Base-by-base conservation (phyloP, 345 rosid species). In the Sonneratia caseolaris region DNA sequence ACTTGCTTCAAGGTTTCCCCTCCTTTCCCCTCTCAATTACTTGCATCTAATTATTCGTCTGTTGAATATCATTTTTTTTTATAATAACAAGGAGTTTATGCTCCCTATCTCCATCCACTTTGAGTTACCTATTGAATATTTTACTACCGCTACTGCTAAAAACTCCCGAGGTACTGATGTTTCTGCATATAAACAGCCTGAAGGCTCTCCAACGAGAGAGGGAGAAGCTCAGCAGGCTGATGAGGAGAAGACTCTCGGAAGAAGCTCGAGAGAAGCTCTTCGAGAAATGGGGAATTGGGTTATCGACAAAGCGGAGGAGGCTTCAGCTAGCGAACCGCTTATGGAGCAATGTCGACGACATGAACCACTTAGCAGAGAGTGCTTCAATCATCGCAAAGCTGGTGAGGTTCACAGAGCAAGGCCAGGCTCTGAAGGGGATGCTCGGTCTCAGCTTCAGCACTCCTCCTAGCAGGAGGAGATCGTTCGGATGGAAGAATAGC, bases 361-460 rank as follows among this genome's bases (percentile, higher is more conserved):
- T 78, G 76, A 79, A 70, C 76, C 97, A 81, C 66, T 71, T 88
- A 13, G 77, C 21, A 0, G 96, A 92, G 74, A 95, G 99, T 32
- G 93, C 97, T 27, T 74, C 89, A 0, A 77, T 95, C 37, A 87
- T 95, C 35, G 97, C 97, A 1, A 95, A 90, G 83, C 84, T 95
- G 62, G 84, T 86, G 24, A 84, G 86, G 77, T 89, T 95, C 64
- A 86, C 85, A 12, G 97, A 89, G 73, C 93, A 92, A 70, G 99
- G 96, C 37, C 79, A 81, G 32, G 93, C 87, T 37, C 82, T 87
- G 45, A 92, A 92, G 82, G 96, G 86, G 79, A 90, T 89, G 97
- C 88, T 92, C 66, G 97, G 99, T 9, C 91, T 92, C 64, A 92
- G 92, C 81, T 92, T 95, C 82, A 82, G 93, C 11, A 87, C 93